Evolutionary conservation across 225 moss, liverwort and hornwort species (phyloP), one percentile per base, ranked within the genome.

Genomic region (Polytrichum formosum): DNA sequence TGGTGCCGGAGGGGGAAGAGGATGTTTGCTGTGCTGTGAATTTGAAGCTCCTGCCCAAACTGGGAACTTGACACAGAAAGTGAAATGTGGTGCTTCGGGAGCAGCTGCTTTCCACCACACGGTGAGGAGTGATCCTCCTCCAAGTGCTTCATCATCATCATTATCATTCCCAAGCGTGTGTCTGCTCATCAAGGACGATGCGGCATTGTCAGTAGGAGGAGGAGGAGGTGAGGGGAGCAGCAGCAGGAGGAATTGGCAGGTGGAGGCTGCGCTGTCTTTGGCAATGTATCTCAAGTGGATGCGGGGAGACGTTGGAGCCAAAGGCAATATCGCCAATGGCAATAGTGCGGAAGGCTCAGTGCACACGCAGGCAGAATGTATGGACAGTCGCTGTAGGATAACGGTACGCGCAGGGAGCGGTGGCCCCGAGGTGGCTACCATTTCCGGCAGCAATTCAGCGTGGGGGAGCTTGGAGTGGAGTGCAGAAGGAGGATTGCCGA

Each of bases 231-330:
- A 46, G 16, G 46, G 46, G 46, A 46, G 46, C 13, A 46, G 46
- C 13, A 46, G 46, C 46, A 46, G 46, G 46, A 13, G 13, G 46
- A 46, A 46, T 46, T 46, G 65, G 78, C 69, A 75, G 78, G 26
- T 75, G 56, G 78, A 78, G 35, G 63, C 78, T 1, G 66, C 66
- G 55, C 68, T 82, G 37, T 68, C 72, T 9, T 56, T 82, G 53
- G 62, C 59, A 28, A 71, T 74, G 54, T 75, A 75, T 70, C 66
- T 82, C 20, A 75, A 55, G 61, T 72, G 78, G 78, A 8, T 72
- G 62, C 22, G 37, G 5, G 56, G 25, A 59, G 37, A 33, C 61
- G 22, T 67, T 23, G 66, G 70, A 19, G n/a, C 17, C 23, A 37
- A 37, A 9, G 3, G 20, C 9, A 63, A 25, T 62, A 28, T 18